Evolutionary conservation across 495 filamentous ascomycete genomes (phyloP).

Genomic region (Daldinia vernicosa): DNA sequence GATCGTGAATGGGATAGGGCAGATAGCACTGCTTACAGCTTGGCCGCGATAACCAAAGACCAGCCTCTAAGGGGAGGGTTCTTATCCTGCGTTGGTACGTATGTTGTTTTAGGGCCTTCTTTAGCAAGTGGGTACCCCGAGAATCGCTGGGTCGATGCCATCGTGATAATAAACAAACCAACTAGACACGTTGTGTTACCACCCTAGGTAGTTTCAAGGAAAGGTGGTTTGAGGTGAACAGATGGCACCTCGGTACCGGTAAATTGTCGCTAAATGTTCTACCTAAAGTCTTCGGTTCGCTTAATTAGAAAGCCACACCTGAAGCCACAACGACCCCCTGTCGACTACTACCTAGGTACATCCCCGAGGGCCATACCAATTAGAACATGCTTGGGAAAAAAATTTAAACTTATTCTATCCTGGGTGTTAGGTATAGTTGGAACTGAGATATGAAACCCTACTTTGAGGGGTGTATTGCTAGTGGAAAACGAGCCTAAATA

Average conservation of each 20-base stretch:
- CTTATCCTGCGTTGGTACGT: conserved; percentile 24
- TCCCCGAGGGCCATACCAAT: neutral
- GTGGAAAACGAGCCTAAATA: neutral
- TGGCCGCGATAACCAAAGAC: conserved; percentile 39
- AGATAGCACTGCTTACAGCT: conserved; percentile 33
- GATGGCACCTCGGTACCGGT: conserved; percentile 17
- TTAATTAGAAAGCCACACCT: neutral
- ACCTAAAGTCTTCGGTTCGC: neutral
- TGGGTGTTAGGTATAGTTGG: neutral
- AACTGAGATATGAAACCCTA: neutral
- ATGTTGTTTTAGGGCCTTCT: conserved; percentile 37
- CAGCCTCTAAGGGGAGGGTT: conserved; percentile 45
- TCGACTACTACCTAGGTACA: neutral
- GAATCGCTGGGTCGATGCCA: conserved; percentile 35
- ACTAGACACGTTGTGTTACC: conserved; percentile 2
- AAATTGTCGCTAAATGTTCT: conserved; percentile 8
- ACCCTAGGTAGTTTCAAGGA: neutral
- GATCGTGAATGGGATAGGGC: neutral
- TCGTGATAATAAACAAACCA: neutral
- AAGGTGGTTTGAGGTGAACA: neutral
- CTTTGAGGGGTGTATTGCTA: neutral
- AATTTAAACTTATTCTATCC: neutral
- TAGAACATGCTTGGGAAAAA: neutral
- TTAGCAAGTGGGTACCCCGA: conserved; percentile 41
- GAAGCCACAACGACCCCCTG: neutral